Evolutionary conservation across 768 basidiomycete genomes (phyloP).

Genomic region (Mycena maculata): DNA sequence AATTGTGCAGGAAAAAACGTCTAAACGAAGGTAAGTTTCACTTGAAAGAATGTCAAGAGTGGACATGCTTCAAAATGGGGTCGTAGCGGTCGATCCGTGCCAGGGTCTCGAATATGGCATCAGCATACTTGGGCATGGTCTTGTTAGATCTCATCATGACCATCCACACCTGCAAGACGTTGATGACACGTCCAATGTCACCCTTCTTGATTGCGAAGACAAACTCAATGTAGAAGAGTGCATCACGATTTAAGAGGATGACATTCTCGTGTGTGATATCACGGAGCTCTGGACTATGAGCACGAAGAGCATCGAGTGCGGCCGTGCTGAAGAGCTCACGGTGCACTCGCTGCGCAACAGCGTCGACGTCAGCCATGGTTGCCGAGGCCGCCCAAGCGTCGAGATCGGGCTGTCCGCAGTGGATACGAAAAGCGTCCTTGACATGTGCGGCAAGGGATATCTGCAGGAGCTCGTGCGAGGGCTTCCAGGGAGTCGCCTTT

Average conservation of each 20-base stretch:
- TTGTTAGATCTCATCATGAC: conserved; percentile 27
- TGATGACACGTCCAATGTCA: conserved; percentile 36
- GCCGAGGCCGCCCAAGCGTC: conserved; percentile 20
- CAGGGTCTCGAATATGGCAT: conserved; percentile 31
- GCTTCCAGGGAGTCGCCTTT: conserved; percentile 30
- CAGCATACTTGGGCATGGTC: conserved; percentile 37
- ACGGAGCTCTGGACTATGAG: not conserved
- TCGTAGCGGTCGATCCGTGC: conserved; percentile 2
- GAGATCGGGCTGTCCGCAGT: conserved; percentile 18
- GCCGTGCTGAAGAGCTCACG: conserved; percentile 17
- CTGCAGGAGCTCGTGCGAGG: conserved; percentile 26
- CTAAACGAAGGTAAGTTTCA: not conserved
- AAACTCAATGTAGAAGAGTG: conserved; percentile 34
- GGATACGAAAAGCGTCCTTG: conserved; percentile 26
- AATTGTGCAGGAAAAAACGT: conserved; percentile 28
- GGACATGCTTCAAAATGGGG: conserved; percentile 10
- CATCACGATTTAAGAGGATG: conserved; percentile 35
- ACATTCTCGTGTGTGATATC: conserved; percentile 24
- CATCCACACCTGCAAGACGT: conserved; percentile 28
- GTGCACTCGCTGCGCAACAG: conserved; percentile 17
- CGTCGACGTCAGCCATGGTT: conserved; percentile 15
- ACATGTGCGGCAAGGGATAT: conserved; percentile 33
- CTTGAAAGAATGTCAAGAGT: too few species aligned
- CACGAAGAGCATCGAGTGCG: conserved; percentile 1
- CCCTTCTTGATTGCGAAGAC: conserved; percentile 39